Evolutionary conservation across 2,329 filamentous ascomycete genomes (phyloP), one percentile per base, ranked within the genome.

Genomic region (Macrophomina phaseolina): DNA sequence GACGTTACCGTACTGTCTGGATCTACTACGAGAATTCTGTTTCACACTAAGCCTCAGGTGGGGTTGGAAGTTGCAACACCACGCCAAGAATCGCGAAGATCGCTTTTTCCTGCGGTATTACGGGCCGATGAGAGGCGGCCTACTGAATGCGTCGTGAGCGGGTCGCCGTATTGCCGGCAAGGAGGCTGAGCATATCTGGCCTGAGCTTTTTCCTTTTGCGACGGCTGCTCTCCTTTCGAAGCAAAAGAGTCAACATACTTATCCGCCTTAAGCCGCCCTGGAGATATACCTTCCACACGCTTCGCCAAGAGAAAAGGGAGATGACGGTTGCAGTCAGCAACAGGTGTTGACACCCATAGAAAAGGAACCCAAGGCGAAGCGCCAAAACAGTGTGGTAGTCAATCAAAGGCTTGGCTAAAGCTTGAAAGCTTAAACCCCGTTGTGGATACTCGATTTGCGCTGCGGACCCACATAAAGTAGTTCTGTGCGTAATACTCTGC

Each of bases 31-130:
- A 55, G 16, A 2, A 23, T 9, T 34, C n/a, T n/a, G 28, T 53
- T 53, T 53, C 14, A 36, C 28, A 23, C 18, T 46, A 18, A 42
- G 42, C 28, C 42, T 36, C 40, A 45, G 56, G 28, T 8, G 16
- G 40, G 18, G 3, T 45, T 18, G 56, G 42, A 46, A 36, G 6
- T 5, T 61, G 56, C 56, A 61, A 61, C 56, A 61, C 56, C 56
- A 61, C 30, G 56, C 56, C 56, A 61, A 61, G 56, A 48, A 61
- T 48, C 42, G n/a, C n/a, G 56, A 61, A 14, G 56, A 61, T 61
- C 40, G 42, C 40, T 61, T 3, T 16, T 2, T 18, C n/a, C n/a
- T 16, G 16, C 42, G 42, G 1, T n/a, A 5, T 16, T 16, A 36
- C 28, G 40, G 38, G 55, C 40, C 8, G 53, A 45, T 8, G n/a